phyloP scores from a whole-genome alignment of 2,329 filamentous ascomycete genomes.

The Penicillium sp. region DNA sequence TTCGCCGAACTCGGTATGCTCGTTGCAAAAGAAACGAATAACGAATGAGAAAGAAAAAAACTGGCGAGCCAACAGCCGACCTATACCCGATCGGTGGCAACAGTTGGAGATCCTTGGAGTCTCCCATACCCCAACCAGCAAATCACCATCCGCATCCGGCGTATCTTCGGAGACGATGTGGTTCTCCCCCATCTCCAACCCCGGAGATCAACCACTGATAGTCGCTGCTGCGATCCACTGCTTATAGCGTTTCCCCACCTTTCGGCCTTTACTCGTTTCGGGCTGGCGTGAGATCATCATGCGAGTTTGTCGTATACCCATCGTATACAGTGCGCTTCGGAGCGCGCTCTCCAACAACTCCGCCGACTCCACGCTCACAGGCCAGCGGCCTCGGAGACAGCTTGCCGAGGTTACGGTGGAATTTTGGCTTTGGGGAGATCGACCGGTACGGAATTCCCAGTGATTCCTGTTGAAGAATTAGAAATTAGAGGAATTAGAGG shows the following conservation, averaged over 20 bases:
- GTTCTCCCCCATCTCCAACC: not conserved
- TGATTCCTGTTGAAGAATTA: no score
- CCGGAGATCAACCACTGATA: not conserved
- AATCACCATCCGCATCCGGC: not conserved
- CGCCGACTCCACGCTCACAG: not conserved
- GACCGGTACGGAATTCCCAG: not conserved
- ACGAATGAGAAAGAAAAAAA: no score
- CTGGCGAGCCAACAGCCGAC: not conserved
- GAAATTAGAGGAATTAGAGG: not conserved
- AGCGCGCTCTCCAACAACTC: not conserved
- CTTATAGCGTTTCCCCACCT: no score
- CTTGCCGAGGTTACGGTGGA: not conserved
- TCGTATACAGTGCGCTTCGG: slow-evolving; percentile 12
- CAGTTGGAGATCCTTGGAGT: not conserved
- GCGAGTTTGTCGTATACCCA: slow-evolving; percentile 5
- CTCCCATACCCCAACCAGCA: not conserved
- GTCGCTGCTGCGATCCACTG: not conserved
- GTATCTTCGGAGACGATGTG: not conserved
- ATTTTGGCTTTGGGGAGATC: slow-evolving; percentile 1
- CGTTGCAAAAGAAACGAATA: not conserved
- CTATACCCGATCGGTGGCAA: not conserved
- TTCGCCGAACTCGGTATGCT: not conserved
- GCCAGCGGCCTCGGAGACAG: not conserved
- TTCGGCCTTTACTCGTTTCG: not conserved
- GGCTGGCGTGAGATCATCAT: not conserved